Conservation (phyloP, 1,284 basidiomycete genomes). For the Trametes hirsuta region DNA sequence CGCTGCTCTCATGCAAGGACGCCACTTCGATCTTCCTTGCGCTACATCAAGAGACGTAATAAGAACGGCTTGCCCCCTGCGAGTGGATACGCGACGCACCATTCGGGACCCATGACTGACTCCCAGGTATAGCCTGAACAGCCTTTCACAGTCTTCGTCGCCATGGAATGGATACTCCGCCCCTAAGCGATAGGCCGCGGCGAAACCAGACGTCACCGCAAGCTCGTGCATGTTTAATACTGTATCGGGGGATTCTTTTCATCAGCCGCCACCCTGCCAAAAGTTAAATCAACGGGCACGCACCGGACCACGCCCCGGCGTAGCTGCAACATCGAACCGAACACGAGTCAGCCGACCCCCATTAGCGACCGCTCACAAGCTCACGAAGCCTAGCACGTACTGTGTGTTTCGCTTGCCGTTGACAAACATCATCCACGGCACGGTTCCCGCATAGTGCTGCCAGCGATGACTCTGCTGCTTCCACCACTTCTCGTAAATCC, state of each 20-base stretch:
- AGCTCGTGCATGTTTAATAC: constrained; percentile 60
- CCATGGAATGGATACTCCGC: constrained; percentile 52
- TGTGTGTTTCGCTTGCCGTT: constrained; percentile 54
- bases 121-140: constrained; percentile 52
- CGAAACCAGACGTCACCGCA: constrained; percentile 60
- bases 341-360: not conserved
- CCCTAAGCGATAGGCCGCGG: constrained; percentile 60
- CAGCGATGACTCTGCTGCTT: constrained; percentile 63
- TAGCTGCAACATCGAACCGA: constrained; percentile 30
- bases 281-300: constrained; percentile 2
- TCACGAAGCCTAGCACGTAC: constrained; percentile 35
- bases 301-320: constrained; percentile 44
- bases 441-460: constrained; percentile 59
- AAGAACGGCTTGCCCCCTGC: not conserved
- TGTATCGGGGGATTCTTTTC: constrained; percentile 9
- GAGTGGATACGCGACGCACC: constrained; percentile 28
- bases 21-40: constrained; percentile 27
- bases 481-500: constrained; percentile 63
- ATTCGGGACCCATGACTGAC: constrained; percentile 41
- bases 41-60: constrained; percentile 5
- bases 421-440: constrained; percentile 65
- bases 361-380: constrained; percentile 27
- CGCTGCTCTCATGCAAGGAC: constrained; percentile 14
- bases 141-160: constrained; percentile 44
- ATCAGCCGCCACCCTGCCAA: constrained; percentile 6